phyloP scores from a whole-genome alignment of 495 filamentous ascomycete species.

The Monascus purpureus region DNA sequence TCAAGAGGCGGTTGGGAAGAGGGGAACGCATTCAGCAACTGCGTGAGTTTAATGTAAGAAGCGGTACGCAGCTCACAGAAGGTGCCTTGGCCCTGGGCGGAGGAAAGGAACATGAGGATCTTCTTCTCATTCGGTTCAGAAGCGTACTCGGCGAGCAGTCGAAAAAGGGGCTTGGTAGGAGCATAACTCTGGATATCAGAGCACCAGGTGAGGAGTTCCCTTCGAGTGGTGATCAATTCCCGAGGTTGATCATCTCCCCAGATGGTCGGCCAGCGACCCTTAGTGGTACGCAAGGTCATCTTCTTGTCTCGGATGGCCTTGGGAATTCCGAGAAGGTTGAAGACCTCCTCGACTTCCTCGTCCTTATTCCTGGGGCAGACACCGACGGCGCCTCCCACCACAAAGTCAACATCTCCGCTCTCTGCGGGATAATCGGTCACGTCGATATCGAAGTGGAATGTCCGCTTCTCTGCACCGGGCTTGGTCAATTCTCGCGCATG shows the following conservation, averaged over 20 bases:
- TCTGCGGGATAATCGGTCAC: constrained; percentile 90
- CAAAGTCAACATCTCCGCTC: constrained; percentile 73
- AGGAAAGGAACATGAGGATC: constrained; percentile 69
- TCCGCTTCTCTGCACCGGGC: constrained; percentile 87
- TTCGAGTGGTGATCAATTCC: constrained; percentile 70
- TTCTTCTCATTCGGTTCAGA: constrained; percentile 70
- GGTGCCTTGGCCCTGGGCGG: constrained; percentile 79
- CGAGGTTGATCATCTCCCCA: constrained; percentile 88
- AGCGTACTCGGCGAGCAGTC: constrained; percentile 75
- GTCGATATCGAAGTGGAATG: constrained; percentile 93
- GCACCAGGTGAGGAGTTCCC: constrained; percentile 90
- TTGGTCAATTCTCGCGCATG: constrained; percentile 75
- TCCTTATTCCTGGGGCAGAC: constrained; percentile 76
- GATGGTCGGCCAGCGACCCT: constrained; percentile 89
- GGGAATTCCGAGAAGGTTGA: constrained; percentile 67
- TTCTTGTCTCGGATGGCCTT: constrained; percentile 67
- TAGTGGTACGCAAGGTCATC: constrained; percentile 58
- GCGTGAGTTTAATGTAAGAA: constrained; percentile 66
- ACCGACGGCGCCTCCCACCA: constrained; percentile 91
- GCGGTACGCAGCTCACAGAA: constrained; percentile 94
- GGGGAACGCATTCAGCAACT: constrained; percentile 85
- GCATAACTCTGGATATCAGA: constrained; percentile 85
- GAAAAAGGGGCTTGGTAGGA: constrained; percentile 77
- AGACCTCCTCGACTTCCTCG: constrained; percentile 64
- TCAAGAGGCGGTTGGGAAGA: constrained; percentile 77